Evolutionary conservation across 345 rosid species (phyloP).

Genomic region (Dovyalis caffra): DNA sequence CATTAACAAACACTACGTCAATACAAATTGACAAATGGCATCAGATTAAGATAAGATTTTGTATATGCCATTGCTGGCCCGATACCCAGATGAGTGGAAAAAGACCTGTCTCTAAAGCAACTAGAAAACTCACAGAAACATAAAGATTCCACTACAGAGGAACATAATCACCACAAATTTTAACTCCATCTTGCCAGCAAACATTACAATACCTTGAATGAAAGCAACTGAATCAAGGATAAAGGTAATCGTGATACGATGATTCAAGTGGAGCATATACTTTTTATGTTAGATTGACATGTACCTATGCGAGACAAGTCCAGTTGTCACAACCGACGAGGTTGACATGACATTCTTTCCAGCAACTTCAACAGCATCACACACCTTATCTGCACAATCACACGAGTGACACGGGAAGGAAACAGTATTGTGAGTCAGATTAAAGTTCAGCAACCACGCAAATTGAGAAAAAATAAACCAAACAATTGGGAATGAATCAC

Average conservation of each 20-base stretch:
- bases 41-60: neutral
- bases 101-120: neutral
- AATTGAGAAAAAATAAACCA: neutral
- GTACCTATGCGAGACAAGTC: slow-evolving; percentile 75
- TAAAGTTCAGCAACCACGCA: neutral
- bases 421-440: neutral
- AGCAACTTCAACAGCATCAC: slow-evolving; percentile 90
- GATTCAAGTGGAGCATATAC: neutral
- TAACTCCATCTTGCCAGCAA: slow-evolving; percentile 11
- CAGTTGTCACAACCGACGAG: slow-evolving; percentile 77
- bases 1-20: too few relatives aligned
- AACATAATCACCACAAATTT: neutral
- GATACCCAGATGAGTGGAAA: slow-evolving; percentile 3
- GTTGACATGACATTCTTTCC: slow-evolving; percentile 93
- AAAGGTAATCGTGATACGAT: neutral
- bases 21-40: too few relatives aligned
- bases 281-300: neutral
- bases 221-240: neutral
- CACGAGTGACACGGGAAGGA: neutral
- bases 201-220: neutral
- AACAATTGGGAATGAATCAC: slow-evolving; percentile 20
- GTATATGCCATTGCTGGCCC: neutral
- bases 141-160: slow-evolving; percentile 1
- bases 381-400: slow-evolving; percentile 47
- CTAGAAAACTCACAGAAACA: neutral